Percentiles rank a stretch among this genome's conserved stretches.
phyloP scores from a whole-genome alignment of 2,329 filamentous ascomycete species.

The Knufia petricola region DNA sequence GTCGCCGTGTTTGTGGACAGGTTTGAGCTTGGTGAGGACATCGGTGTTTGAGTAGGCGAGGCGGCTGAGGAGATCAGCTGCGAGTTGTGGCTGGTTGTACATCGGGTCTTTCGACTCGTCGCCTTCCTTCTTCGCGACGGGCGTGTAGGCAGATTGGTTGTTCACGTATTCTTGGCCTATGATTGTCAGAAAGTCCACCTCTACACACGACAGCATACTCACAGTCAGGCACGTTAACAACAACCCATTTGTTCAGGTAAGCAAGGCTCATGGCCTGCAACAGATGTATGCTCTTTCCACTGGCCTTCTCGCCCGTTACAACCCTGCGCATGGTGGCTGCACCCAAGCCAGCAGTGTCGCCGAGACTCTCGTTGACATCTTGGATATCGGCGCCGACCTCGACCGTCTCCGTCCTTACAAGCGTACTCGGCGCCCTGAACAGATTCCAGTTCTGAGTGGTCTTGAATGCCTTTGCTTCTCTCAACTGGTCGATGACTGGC shows the following conservation, averaged over 20 bases:
- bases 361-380: conserved; percentile 36
- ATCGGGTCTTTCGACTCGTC: conserved; percentile 31
- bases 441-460: conserved; percentile 76
- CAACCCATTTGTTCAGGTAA: conserved; percentile 75
- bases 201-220: no score
- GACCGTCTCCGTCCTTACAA: conserved; percentile 71
- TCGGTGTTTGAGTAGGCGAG: conserved; percentile 62
- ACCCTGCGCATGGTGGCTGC: conserved; percentile 46
- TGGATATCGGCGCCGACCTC: conserved; percentile 58
- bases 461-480: conserved; percentile 85
- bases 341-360: conserved; percentile 26
- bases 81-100: conserved; percentile 73
- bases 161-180: conserved; percentile 71
- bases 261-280: conserved; percentile 76
- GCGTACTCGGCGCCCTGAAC: conserved; percentile 69
- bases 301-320: conserved; percentile 60
- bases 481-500: conserved; percentile 64
- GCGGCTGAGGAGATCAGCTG: conserved; percentile 61
- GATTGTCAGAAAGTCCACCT: neutral
- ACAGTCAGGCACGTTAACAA: conserved; percentile 86
- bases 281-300: conserved; percentile 79
- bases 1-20: conserved; percentile 46
- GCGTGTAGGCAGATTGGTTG: conserved; percentile 70
- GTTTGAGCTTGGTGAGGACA: conserved; percentile 47
- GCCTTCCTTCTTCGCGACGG: conserved; percentile 39